Evolutionary conservation across 2,329 filamentous ascomycete genomes (phyloP).

Genomic region (Hymenoscyphus fructigenus): DNA sequence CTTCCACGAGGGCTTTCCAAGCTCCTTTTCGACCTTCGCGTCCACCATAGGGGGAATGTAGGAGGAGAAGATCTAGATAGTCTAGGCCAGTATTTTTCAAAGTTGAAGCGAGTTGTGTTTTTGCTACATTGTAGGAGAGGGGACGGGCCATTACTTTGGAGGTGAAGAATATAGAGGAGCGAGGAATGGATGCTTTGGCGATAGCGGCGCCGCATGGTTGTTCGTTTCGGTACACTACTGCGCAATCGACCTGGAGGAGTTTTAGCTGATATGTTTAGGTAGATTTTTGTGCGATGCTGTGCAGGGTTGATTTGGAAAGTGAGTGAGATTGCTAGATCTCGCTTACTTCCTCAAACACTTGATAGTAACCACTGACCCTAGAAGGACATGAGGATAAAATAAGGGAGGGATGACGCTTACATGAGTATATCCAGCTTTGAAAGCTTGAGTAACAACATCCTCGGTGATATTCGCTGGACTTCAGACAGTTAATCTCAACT

Average conservation of each 20-base stretch:
- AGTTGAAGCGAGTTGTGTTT: conserved; percentile 61
- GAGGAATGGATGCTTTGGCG: conserved; percentile 48
- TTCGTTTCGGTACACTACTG: conserved; percentile 58
- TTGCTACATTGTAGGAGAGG: conserved; percentile 63
- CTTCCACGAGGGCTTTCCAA: conserved; percentile 64
- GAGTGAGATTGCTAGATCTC: background rate
- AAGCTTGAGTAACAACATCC: conserved; percentile 55
- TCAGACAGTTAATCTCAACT: conserved; percentile 13
- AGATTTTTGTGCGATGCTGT: background rate
- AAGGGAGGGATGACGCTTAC: conserved; percentile 36
- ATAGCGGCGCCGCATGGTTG: conserved; percentile 53
- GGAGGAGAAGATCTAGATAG: conserved; percentile 67
- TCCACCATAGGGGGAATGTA: conserved; percentile 62
- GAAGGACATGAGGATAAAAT: background rate
- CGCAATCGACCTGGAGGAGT: conserved; percentile 52
- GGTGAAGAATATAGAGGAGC: conserved; percentile 60
- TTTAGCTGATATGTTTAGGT: background rate
- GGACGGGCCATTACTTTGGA: conserved; percentile 54
- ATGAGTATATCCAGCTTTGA: conserved; percentile 57
- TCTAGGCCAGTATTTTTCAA: conserved; percentile 56
- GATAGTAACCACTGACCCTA: background rate
- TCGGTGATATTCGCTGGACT: conserved; percentile 57
- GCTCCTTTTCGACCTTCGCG: conserved; percentile 54
- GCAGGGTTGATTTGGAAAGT: background rate
- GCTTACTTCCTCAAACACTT: background rate